These are phyloP conservation scores for Geosmithia flava DNA, from an alignment of 2,329 filamentous ascomycete species.

Conservation along the genomic window DNA sequence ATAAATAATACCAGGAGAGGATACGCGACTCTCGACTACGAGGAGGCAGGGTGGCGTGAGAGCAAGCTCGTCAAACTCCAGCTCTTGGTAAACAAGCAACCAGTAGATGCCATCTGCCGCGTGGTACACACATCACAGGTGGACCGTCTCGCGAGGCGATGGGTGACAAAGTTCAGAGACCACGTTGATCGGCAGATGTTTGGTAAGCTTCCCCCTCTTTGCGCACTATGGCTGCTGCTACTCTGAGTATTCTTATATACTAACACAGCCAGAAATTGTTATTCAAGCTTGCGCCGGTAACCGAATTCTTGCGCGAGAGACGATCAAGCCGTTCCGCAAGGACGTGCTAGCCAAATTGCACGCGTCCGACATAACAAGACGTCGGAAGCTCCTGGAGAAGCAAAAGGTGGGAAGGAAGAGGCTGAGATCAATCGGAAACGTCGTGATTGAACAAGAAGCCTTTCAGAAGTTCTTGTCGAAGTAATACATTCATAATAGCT, in stretches of 20 bases:
- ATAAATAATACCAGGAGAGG: slow-evolving; percentile 45
- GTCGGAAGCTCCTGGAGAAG: slow-evolving; percentile 83
- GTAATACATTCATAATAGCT: slow-evolving; percentile 18
- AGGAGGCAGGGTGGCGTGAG: slow-evolving; percentile 78
- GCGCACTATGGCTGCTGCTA: not conserved
- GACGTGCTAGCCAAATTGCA: slow-evolving; percentile 91
- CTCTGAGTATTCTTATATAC: not conserved
- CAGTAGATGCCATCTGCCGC: slow-evolving; percentile 89
- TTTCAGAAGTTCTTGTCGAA: slow-evolving; percentile 92
- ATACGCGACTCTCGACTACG: slow-evolving; percentile 92
- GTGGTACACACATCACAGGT: slow-evolving; percentile 76
- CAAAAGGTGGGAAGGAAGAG: slow-evolving; percentile 93
- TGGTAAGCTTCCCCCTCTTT: slow-evolving; percentile 19
- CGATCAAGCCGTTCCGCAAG: slow-evolving; percentile 92
- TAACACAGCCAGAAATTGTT: slow-evolving; percentile 52
- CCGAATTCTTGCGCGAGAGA: slow-evolving; percentile 79
- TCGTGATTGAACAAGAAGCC: slow-evolving; percentile 90
- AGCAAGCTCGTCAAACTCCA: slow-evolving; percentile 81
- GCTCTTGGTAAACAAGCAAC: slow-evolving; percentile 81
- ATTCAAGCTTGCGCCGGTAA: slow-evolving; percentile 84
- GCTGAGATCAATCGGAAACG: slow-evolving; percentile 73
- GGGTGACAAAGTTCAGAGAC: slow-evolving; percentile 94
- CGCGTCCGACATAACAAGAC: slow-evolving; percentile 71
- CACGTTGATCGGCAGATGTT: slow-evolving; percentile 97
- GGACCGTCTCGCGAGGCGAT: slow-evolving; percentile 67